These are phyloP conservation scores for Cardamine chenopodiifolia DNA, from an alignment of 345 rosid genomes.

Conservation along the genomic window DNA sequence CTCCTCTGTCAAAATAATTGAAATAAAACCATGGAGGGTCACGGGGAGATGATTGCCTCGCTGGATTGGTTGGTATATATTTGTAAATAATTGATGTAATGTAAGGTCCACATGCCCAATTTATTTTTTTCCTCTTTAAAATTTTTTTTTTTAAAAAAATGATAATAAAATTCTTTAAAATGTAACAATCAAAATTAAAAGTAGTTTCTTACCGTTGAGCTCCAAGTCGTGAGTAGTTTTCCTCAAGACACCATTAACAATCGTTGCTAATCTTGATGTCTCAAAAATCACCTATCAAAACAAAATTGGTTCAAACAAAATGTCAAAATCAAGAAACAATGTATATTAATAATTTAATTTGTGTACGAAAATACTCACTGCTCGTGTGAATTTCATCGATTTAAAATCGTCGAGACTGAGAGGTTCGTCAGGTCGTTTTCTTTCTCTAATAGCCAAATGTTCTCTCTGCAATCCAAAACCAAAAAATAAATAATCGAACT, in stretches of 20 bases:
- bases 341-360: neutral
- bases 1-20: constrained; percentile 46
- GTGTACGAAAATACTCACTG: constrained; percentile 53
- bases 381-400: constrained; percentile 85
- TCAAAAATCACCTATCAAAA: constrained; percentile 65
- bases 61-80: constrained; percentile 64
- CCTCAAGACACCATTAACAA: constrained; percentile 82
- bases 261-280: constrained; percentile 79
- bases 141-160: neutral
- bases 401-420: constrained; percentile 66
- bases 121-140: constrained; percentile 1
- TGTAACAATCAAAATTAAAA: neutral
- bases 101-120: constrained; percentile 57
- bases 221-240: constrained; percentile 78
- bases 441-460: constrained; percentile 65
- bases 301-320: constrained; percentile 22
- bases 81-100: constrained; percentile 55
- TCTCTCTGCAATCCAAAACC: constrained; percentile 59
- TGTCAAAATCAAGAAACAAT: constrained; percentile 18
- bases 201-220: constrained; percentile 61
- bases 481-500: constrained; percentile 3
- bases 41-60: constrained; percentile 52
- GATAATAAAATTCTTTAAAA: neutral
- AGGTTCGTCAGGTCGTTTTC: constrained; percentile 68
- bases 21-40: constrained; percentile 49